phyloP scores from a whole-genome alignment of 179 eudicot species.

The Silene vulgaris region DNA sequence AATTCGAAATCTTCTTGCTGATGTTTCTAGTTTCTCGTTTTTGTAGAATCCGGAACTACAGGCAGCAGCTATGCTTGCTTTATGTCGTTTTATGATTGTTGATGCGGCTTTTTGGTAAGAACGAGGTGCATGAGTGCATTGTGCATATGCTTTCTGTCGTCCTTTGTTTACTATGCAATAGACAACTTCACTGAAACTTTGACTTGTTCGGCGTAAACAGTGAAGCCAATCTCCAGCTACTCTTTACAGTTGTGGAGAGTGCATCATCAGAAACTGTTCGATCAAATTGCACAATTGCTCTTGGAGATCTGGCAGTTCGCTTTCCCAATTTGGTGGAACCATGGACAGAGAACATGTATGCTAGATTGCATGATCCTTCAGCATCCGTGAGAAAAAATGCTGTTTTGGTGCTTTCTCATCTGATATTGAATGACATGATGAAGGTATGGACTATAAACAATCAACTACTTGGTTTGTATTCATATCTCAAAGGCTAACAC shows the following conservation, averaged over 20 bases:
- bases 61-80: constrained; percentile 94
- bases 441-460: constrained; percentile 48
- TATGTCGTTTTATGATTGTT: constrained; percentile 87
- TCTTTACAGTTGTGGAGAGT: constrained; percentile 89
- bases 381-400: constrained; percentile 89
- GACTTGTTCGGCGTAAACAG: constrained; percentile 34
- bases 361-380: constrained; percentile 74
- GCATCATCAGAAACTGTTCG: constrained; percentile 89
- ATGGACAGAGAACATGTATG: constrained; percentile 95
- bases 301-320: constrained; percentile 93
- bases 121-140: background rate
- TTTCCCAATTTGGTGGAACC: constrained; percentile 95
- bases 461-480: constrained; percentile 14
- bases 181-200: constrained; percentile 4
- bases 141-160: constrained; percentile 5
- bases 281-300: constrained; percentile 91
- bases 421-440: constrained; percentile 97
- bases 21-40: constrained; percentile 23
- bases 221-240: constrained; percentile 89
- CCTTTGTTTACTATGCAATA: background rate
- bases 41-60: constrained; percentile 83
- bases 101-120: constrained; percentile 89
- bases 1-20: constrained; percentile 16
- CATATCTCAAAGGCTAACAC: background rate
- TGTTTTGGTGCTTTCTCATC: constrained; percentile 94